Evolutionary conservation across 257 asterid species (phyloP).

Genomic region (Striga asiatica): DNA sequence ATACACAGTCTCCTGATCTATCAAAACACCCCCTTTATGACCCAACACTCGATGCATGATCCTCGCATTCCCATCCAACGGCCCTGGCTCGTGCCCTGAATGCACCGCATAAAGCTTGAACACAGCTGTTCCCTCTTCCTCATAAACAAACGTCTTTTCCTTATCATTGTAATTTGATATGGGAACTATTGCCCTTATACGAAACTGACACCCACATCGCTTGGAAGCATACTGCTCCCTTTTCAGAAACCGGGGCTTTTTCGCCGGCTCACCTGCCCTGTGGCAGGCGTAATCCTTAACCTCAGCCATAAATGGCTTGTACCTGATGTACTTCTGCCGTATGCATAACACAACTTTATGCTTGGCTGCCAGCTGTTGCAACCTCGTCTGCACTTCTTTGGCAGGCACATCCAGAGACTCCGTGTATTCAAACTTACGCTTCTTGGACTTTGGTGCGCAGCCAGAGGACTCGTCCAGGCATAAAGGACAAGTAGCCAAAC

Average conservation of each 20-base stretch:
- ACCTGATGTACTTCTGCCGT: slow-evolving; percentile 85
- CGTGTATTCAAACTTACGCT: slow-evolving; percentile 88
- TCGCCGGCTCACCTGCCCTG: slow-evolving; percentile 92
- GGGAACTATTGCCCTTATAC: slow-evolving; percentile 90
- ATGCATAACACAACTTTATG: slow-evolving; percentile 92
- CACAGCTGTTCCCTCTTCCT: slow-evolving; percentile 94
- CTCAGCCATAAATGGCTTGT: slow-evolving; percentile 98
- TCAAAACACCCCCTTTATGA: slow-evolving; percentile 69
- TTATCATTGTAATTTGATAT: slow-evolving; percentile 83
- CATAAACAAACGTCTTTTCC: slow-evolving; percentile 87
- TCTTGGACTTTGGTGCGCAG: slow-evolving; percentile 71
- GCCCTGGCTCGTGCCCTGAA: slow-evolving; percentile 95
- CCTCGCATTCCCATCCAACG: slow-evolving; percentile 91
- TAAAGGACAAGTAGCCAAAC: slow-evolving; percentile 68
- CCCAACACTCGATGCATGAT: slow-evolving; percentile 93
- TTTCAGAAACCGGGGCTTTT: slow-evolving; percentile 58
- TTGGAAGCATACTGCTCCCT: slow-evolving; percentile 85
- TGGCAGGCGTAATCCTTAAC: slow-evolving; percentile 98
- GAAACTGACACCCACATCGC: slow-evolving; percentile 93
- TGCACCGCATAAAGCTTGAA: slow-evolving; percentile 93
- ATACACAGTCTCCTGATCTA: slow-evolving; percentile 68
- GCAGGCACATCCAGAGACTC: slow-evolving; percentile 90
- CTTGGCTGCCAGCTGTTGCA: slow-evolving; percentile 82
- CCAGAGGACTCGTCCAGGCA: slow-evolving; percentile 78
- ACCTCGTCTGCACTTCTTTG: slow-evolving; percentile 73